Percentiles rank a stretch among this genome's conserved stretches.
These are phyloP conservation scores for Syncephalis plumigaleata DNA, from an alignment of 371 early-diverging fungal genomes.

Conservation along the genomic window DNA sequence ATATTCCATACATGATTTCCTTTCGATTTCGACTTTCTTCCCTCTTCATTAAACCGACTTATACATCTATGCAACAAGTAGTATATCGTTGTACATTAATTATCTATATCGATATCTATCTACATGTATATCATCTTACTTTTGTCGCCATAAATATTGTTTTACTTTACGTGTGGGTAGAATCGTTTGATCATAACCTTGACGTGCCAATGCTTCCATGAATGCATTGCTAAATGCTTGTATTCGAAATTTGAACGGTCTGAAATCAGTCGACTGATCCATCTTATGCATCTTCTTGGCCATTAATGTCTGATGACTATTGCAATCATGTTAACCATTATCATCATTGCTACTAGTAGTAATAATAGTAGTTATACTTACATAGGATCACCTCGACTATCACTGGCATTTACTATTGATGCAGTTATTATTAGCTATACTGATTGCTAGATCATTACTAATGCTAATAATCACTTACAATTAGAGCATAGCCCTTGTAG, in stretches of 20 bases:
- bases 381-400: conserved; percentile 39
- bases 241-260: conserved; percentile 49
- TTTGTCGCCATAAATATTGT: conserved; percentile 35
- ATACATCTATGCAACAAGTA: conserved; percentile 21
- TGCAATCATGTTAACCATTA: background rate
- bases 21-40: conserved; percentile 45
- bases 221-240: conserved; percentile 46
- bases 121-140: conserved; percentile 3
- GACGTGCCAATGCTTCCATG: conserved; percentile 26
- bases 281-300: conserved; percentile 42
- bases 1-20: conserved; percentile 52
- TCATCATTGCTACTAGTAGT: background rate
- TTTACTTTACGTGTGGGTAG: conserved; percentile 32
- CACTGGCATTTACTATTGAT: conserved; percentile 35
- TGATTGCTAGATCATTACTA: background rate
- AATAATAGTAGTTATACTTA: conserved; percentile 12
- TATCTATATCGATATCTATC: too few relatives aligned
- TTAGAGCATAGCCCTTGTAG: conserved; percentile 36
- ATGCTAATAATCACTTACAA: conserved; percentile 16
- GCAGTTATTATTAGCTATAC: too few relatives aligned
- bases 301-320: conserved; percentile 39
- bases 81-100: background rate
- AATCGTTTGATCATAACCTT: conserved; percentile 26
- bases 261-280: conserved; percentile 33
- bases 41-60: conserved; percentile 44